Percentiles rank a stretch among this genome's conserved stretches.
phyloP scores from a whole-genome alignment of 129 eudicot genomes.

The Escallonia herrerae region DNA sequence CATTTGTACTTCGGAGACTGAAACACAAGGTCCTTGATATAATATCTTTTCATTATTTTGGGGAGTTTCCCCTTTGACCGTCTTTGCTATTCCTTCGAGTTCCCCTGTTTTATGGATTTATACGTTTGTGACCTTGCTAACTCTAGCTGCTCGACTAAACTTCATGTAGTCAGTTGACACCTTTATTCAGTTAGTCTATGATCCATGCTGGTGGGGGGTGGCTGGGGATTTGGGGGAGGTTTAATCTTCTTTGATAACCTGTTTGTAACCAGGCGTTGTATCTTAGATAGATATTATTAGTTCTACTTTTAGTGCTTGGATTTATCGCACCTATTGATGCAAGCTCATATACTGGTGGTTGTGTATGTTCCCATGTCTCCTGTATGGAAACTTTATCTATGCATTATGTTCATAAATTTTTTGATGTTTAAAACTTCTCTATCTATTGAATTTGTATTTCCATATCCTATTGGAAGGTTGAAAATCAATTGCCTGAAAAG shows the following conservation, averaged over 20 bases:
- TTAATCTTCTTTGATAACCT: no score
- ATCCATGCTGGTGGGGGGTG: no score
- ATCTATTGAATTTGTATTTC: not conserved
- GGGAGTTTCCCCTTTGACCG: no score
- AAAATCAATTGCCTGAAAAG: conserved; percentile 84
- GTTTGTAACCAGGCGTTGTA: not conserved
- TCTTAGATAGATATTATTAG: not conserved
- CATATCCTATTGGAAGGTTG: conserved; percentile 54
- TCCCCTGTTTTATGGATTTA: no score
- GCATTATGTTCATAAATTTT: not conserved
- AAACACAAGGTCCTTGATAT: conserved; percentile 76
- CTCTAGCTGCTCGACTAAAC: no score
- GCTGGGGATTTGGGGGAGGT: no score
- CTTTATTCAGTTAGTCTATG: no score
- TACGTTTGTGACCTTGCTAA: no score
- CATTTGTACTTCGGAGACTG: conserved; percentile 94
- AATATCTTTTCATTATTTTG: not conserved
- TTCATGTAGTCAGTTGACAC: no score
- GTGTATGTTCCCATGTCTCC: not conserved
- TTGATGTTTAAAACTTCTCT: not conserved
- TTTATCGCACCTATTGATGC: not conserved
- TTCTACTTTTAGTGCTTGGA: not conserved
- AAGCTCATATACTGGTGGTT: not conserved
- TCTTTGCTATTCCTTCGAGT: no score
- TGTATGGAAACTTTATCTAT: not conserved